phyloP scores from a whole-genome alignment of 2,329 filamentous ascomycete genomes.

The Incumbomyces delicatus region DNA sequence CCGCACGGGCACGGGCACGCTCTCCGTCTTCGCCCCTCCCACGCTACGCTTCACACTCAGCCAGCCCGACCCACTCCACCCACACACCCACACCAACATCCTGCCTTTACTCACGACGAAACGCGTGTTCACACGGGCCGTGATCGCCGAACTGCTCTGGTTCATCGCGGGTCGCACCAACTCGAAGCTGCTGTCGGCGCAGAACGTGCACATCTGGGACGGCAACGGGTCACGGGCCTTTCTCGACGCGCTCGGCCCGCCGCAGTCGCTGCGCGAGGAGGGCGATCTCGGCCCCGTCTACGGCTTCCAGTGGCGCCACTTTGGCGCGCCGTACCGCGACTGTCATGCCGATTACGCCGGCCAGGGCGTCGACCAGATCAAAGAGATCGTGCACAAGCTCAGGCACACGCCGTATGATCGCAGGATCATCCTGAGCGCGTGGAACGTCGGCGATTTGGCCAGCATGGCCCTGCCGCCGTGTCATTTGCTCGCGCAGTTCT shows the following conservation, averaged over 20 bases:
- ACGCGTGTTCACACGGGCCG: constrained; percentile 83
- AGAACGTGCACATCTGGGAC: constrained; percentile 95
- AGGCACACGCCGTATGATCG: constrained; percentile 77
- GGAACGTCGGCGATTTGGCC: constrained; percentile 79
- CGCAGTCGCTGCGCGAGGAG: constrained; percentile 57
- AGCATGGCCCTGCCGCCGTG: constrained; percentile 91
- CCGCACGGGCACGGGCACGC: constrained; percentile 85
- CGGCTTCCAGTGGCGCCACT: constrained; percentile 98
- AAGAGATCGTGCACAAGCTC: constrained; percentile 80
- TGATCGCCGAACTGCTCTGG: constrained; percentile 90
- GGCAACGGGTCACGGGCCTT: constrained; percentile 87
- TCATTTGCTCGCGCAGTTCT: constrained; percentile 97
- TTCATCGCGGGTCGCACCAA: constrained; percentile 82
- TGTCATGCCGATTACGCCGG: constrained; percentile 72
- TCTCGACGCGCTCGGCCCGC: constrained; percentile 74
- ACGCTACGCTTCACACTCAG: constrained; percentile 82
- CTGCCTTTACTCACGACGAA: constrained; percentile 95
- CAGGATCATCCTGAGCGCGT: constrained; percentile 80
- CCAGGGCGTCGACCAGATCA: constrained; percentile 85
- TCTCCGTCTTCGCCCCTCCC: constrained; percentile 75
- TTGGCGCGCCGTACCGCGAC: constrained; percentile 81
- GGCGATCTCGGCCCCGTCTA: constrained; percentile 94
- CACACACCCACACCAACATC: constrained; percentile 46
- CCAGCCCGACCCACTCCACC: constrained; percentile 34
- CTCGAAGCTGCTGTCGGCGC: constrained; percentile 62